phyloP scores from a whole-genome alignment of 164 flowering plant species.

The Stephania japonica region DNA sequence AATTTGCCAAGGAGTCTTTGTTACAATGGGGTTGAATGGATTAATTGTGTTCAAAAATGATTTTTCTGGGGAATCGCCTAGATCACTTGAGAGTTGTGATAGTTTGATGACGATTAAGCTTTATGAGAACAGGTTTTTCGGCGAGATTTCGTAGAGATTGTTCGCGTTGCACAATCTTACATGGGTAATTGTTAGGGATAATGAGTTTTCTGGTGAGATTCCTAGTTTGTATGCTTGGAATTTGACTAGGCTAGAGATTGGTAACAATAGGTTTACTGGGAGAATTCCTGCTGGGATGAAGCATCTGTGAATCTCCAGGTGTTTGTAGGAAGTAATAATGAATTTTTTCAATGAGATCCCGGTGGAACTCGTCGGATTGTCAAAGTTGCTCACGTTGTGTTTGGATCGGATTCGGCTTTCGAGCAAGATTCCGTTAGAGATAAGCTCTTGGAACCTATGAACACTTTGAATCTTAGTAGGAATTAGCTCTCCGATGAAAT shows the following conservation, averaged over 20 bases:
- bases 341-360: conserved; percentile 47
- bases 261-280: conserved; percentile 55
- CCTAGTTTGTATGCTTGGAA: conserved; percentile 39
- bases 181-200: conserved; percentile 30
- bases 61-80: conserved; percentile 52
- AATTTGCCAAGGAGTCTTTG: conserved; percentile 44
- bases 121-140: conserved; percentile 40
- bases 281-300: conserved; percentile 31
- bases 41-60: neutral
- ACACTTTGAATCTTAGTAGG: conserved; percentile 35
- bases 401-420: conserved; percentile 54
- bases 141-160: conserved; percentile 46
- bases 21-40: conserved; percentile 18
- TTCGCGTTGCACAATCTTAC: conserved; percentile 37
- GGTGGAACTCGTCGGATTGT: conserved; percentile 34
- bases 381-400: conserved; percentile 15
- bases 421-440: conserved; percentile 41
- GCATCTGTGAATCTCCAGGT: conserved; percentile 28
- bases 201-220: conserved; percentile 48
- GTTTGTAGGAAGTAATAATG: conserved; percentile 50
- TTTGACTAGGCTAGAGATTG: conserved; percentile 42
- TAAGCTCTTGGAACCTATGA: conserved; percentile 15
- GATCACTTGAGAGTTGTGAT: conserved; percentile 49
- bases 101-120: conserved; percentile 34
- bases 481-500: conserved; percentile 59